A percentile compares a stretch with the other conserved stretches of the same genome.
These are phyloP conservation scores for Colletotrichum sp. DNA, from an alignment of 2,329 filamentous ascomycete species.

Conservation along the genomic window DNA sequence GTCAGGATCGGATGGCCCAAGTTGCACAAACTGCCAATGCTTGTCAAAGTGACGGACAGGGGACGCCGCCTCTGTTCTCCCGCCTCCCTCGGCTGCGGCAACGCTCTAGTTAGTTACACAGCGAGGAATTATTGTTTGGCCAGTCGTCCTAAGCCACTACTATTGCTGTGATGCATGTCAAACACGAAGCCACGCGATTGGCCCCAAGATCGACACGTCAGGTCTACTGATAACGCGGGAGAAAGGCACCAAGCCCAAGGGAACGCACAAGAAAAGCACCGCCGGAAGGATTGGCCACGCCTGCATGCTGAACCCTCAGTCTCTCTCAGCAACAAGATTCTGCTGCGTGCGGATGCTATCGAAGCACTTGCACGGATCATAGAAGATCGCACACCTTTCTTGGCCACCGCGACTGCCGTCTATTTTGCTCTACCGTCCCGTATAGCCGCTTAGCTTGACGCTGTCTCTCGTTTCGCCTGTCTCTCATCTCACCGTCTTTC, in stretches of 20 bases:
- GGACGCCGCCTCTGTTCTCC: background rate
- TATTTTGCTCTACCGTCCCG: background rate
- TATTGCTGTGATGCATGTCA: background rate
- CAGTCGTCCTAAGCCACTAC: background rate
- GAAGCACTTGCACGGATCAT: background rate
- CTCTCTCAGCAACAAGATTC: background rate
- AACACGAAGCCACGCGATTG: background rate
- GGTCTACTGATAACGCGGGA: background rate
- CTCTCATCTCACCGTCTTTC: background rate
- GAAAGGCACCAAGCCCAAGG: background rate
- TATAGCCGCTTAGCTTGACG: background rate
- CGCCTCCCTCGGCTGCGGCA: background rate
- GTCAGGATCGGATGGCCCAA: background rate
- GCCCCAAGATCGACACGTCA: slow-evolving; percentile 1
- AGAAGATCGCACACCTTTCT: background rate
- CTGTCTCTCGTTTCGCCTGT: background rate
- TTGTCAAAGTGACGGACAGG: background rate
- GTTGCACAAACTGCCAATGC: background rate
- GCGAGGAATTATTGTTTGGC: background rate
- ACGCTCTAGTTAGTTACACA: background rate
- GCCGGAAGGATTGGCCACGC: background rate
- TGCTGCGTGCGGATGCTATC: background rate
- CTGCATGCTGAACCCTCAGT: background rate
- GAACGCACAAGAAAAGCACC: background rate
- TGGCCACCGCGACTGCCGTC: background rate